These are phyloP conservation scores for Aspergillus sclerotioniger DNA, from an alignment of 495 filamentous ascomycete species.

Conservation along the genomic window DNA sequence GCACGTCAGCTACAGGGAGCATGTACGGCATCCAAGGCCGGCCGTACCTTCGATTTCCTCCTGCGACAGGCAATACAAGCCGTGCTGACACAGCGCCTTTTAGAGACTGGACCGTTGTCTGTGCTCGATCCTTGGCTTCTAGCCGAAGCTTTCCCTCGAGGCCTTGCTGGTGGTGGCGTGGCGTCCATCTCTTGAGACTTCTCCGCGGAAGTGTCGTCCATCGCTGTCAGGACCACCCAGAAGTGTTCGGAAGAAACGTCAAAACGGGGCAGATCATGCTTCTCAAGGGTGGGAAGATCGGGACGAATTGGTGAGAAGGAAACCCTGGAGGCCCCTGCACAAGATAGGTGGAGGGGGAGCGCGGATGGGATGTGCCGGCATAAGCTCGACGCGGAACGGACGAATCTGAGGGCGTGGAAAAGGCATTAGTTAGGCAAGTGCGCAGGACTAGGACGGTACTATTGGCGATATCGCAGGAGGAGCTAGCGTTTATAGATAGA, in stretches of 20 bases:
- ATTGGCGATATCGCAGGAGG: slow-evolving; percentile 5
- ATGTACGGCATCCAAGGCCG: background rate
- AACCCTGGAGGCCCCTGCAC: slow-evolving; percentile 3
- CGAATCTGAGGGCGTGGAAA: slow-evolving; percentile 2
- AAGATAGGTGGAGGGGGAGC: slow-evolving; percentile 3
- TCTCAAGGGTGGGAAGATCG: slow-evolving; percentile 15
- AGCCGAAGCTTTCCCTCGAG: slow-evolving; percentile 15
- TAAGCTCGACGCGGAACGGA: background rate
- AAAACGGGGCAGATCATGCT: slow-evolving; percentile 21
- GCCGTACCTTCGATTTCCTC: slow-evolving; percentile 74
- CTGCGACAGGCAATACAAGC: slow-evolving; percentile 91
- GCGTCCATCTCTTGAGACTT: slow-evolving; percentile 14
- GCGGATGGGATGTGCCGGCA: background rate
- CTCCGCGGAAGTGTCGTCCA: slow-evolving; percentile 27
- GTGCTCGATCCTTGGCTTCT: slow-evolving; percentile 30
- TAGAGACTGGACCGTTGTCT: slow-evolving; percentile 46
- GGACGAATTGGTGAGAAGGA: slow-evolving; percentile 4
- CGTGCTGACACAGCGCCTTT: slow-evolving; percentile 88
- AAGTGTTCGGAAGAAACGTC: slow-evolving; percentile 26
- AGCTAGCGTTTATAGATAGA: background rate
- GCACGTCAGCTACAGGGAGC: slow-evolving; percentile 17
- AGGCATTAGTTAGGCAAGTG: slow-evolving; percentile 1
- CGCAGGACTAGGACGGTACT: background rate
- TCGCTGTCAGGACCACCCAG: slow-evolving; percentile 31
- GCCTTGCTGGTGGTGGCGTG: slow-evolving; percentile 14